Base-by-base conservation (phyloP, 1,139 yeast genomes). In the Saccharomyces hybrid region DNA sequence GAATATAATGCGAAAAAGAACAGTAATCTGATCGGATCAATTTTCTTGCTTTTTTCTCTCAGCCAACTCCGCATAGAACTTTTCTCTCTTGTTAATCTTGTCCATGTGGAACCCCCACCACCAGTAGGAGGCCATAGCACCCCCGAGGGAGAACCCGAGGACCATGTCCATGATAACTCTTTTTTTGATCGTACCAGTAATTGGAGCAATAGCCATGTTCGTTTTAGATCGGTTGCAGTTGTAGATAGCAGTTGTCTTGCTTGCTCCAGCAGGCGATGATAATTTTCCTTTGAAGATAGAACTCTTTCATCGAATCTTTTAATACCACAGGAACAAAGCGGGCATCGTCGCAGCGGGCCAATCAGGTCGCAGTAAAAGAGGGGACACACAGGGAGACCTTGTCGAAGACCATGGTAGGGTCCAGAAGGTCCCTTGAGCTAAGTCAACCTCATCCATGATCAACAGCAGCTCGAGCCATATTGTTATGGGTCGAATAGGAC, bases 141-240 rank as follows among this genome's bases (percentile, higher is more conserved):
- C 70, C 60, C 88, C 88, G 51, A 78, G 63, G 59, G 75, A 64
- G 61, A 74, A 67, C 61, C 95, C 96, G 64, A 84, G 75, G 66
- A 83, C 63, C 73, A 91, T 82, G 70, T 93, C 97, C 64, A 87
- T 80, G 71, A 86, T 79, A 74, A 88, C 83, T 75, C 84, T 86
- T 79, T 83, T 88, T 77, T 82, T 88, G 62, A 91, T 80, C 63
- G 87, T 77, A 64, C 97, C 97, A 57, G 85, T 81, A 69, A 91
- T 89, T 68, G 97, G 96, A 70, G 96, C 89, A 70, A 90, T 81
- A 70, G 95, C 88, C 51, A 67, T 60, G 63, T 59, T 64, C 23
- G 41, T 48, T 4, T 38, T 34, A 25, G 48, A 20, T 48, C 48
- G n/a, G 30, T 42, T 31, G 34, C 32, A 48, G 48, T 25, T 50